Base-by-base conservation (phyloP, 345 rosid species). In the Melastoma malabathricum region DNA sequence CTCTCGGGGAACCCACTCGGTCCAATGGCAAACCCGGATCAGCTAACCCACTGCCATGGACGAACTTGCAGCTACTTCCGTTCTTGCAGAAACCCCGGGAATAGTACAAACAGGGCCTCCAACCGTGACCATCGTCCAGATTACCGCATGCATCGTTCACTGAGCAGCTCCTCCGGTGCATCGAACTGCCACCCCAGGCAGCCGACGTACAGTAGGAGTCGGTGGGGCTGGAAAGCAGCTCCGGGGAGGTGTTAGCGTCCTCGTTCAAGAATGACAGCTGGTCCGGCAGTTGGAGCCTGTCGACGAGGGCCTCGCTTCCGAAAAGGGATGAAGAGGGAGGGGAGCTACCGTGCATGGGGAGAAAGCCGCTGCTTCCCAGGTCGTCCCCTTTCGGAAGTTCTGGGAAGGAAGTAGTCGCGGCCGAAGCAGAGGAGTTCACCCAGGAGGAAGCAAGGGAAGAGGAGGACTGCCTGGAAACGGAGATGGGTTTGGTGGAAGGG, bases 1-100 rank as follows among this genome's bases (percentile, higher is more conserved):
- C 41, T 34, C 72, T 75, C 12, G 93, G 95, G 20, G 95, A 85
- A 41, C 95, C 63, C 5, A 51, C 53, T 18, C 46, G 29, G 31
- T 53, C 81, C 46, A 79, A 86, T 43, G 68, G 3, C 10, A 65
- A 44, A 1, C 64, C 68, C 38, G 69, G 69, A 22, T 67, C 82
- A 0, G 73, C 75, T 22, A 52, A 44, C 4, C 64, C 82, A 53
- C 72, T 64, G 15, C 62, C 61, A 44, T 89, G 97, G 5, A 83
- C 64, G 67, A 89, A 89, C 78, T 83, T 83, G 62, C 97, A 89
- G 67, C 61, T 81, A 50, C 66, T 70, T 20, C 97, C 97, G 48
- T 89, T 89, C 62, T 89, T 89, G 56, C 97, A 89, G 70, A 68
- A 85, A 52, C 97, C 97, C 73, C 97, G 79, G 2, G 97, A 89